These are phyloP conservation scores for Sanguinoderma infundibulare DNA, from an alignment of 1,284 basidiomycete species.

Conservation along the genomic window DNA sequence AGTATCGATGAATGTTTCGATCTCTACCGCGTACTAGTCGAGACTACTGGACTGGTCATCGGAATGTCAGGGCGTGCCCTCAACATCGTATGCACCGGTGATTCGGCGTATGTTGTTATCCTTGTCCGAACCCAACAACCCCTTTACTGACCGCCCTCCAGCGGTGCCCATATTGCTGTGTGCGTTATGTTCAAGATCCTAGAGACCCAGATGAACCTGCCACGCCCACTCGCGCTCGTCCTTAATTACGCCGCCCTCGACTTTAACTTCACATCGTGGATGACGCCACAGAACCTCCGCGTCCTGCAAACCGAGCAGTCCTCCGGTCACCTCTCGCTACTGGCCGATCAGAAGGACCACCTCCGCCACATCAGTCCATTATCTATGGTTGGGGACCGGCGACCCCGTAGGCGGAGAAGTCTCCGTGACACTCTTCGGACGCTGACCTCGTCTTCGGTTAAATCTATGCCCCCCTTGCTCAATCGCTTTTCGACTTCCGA, in stretches of 20 bases:
- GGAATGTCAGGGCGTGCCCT: constrained; percentile 85
- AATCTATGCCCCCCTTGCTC: constrained; percentile 27
- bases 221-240: constrained; percentile 79
- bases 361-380: constrained; percentile 85
- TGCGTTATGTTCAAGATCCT: constrained; percentile 85
- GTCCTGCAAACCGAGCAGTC: constrained; percentile 86
- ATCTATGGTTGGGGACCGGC: constrained; percentile 80
- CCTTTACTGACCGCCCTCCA: constrained; percentile 36
- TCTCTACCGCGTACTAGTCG: constrained; percentile 80
- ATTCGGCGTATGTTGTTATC: constrained; percentile 81
- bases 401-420: constrained; percentile 48
- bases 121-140: constrained; percentile 9
- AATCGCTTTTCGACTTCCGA: constrained; percentile 21
- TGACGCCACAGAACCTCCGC: constrained; percentile 86
- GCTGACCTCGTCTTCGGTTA: constrained; percentile 26
- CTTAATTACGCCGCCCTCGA: constrained; percentile 86
- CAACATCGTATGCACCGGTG: constrained; percentile 81
- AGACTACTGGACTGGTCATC: constrained; percentile 80
- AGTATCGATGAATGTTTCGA: constrained; percentile 96
- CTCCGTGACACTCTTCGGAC: constrained; percentile 53
- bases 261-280: constrained; percentile 98
- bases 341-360: constrained; percentile 88
- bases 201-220: constrained; percentile 62
- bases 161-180: constrained; percentile 85
- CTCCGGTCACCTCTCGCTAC: constrained; percentile 67